Percentiles rank a stretch among this genome's conserved stretches.
Conservation (phyloP, 768 basidiomycete genomes). For the Russula griseocarnosa region DNA sequence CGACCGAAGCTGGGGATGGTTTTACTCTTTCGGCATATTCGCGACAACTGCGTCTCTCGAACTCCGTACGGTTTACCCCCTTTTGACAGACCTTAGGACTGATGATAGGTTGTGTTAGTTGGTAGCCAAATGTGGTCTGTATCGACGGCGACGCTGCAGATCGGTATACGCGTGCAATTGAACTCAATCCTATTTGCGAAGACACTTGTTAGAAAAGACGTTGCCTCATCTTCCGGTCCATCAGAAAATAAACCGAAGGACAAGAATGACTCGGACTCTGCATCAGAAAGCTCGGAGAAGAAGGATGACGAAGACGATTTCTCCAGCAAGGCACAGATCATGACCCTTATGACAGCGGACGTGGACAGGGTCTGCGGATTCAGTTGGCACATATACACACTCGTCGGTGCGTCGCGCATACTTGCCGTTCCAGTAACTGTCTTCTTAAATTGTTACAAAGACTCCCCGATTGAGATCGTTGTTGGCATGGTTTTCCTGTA, state of each 20-base stretch:
- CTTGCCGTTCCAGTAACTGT: background rate
- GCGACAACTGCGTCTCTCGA: constrained; percentile 42
- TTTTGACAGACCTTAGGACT: constrained; percentile 9
- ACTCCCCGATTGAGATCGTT: constrained; percentile 72
- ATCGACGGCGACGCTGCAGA: constrained; percentile 64
- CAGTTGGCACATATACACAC: constrained; percentile 68
- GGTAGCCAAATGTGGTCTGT: constrained; percentile 70
- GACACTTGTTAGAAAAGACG: constrained; percentile 80
- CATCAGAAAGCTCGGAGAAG: constrained; percentile 43
- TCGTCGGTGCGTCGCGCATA: constrained; percentile 51
- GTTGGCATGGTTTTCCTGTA: constrained; percentile 77
- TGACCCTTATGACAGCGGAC: constrained; percentile 95
- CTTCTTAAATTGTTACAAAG: constrained; percentile 36
- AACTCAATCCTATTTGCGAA: constrained; percentile 84
- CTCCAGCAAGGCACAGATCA: constrained; percentile 67
- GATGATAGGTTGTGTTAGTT: constrained; percentile 37
- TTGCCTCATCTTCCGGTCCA: constrained; percentile 56
- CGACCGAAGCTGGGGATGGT: constrained; percentile 68
- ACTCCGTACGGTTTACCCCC: constrained; percentile 37
- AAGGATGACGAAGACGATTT: constrained; percentile 50
- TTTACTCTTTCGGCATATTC: constrained; percentile 54
- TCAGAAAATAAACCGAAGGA: constrained; percentile 31
- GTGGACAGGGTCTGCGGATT: constrained; percentile 88
- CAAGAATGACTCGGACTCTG: constrained; percentile 22
- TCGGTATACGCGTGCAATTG: constrained; percentile 66